Evolutionary conservation across 495 filamentous ascomycete genomes (phyloP).

Genomic region (Viridothelium virens): DNA sequence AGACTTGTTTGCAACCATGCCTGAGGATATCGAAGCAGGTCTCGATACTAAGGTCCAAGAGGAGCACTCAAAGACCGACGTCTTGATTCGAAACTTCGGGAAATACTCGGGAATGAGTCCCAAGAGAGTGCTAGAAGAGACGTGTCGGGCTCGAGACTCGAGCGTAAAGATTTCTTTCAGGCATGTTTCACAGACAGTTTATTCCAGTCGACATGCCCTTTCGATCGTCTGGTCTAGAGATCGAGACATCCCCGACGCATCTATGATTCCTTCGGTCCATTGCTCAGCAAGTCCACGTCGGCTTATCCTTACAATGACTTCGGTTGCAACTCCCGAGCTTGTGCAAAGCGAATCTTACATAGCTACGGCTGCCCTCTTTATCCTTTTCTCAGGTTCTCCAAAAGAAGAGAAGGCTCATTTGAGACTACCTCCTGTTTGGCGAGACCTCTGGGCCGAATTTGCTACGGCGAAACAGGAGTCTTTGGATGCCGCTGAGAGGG

Average conservation of each 20-base stretch:
- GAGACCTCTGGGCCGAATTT: constrained; percentile 79
- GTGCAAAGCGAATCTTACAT: constrained; percentile 82
- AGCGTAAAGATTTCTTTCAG: constrained; percentile 55
- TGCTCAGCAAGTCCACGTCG: constrained; percentile 41
- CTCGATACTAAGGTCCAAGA: not conserved
- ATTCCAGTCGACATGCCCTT: constrained; percentile 65
- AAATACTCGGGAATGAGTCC: constrained; percentile 65
- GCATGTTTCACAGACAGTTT: constrained; percentile 59
- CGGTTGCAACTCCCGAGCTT: constrained; percentile 62
- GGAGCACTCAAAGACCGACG: constrained; percentile 23
- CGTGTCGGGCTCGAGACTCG: constrained; percentile 73
- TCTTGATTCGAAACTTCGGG: constrained; percentile 74
- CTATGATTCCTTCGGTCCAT: constrained; percentile 37
- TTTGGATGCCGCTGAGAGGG: constrained; percentile 59
- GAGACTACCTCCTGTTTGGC: constrained; percentile 68
- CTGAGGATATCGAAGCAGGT: constrained; percentile 38
- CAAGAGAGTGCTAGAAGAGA: constrained; percentile 69
- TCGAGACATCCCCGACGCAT: constrained; percentile 49
- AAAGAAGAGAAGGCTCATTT: constrained; percentile 83
- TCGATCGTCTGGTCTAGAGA: constrained; percentile 73
- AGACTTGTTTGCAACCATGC: constrained; percentile 51
- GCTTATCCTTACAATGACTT: constrained; percentile 60
- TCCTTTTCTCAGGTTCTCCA: constrained; percentile 62
- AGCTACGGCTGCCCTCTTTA: constrained; percentile 71
- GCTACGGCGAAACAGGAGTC: constrained; percentile 59